Evolutionary conservation across 352 stramenopile species (phyloP), one percentile per base, ranked within the genome.

Genomic region (Pythium pyrilobum): DNA sequence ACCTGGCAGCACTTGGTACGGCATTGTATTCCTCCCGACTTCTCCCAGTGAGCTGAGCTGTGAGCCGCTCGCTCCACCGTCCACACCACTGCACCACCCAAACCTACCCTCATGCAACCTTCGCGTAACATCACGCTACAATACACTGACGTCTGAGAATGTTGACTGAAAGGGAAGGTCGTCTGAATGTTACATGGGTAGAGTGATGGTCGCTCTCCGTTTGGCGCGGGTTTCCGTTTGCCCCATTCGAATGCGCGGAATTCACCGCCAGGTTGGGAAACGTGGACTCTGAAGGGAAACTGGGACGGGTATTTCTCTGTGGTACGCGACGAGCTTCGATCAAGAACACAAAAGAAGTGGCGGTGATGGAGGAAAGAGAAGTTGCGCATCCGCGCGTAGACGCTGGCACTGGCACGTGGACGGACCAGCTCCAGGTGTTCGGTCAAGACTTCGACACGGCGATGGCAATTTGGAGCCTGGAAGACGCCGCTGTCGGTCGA

Each of bases 1-100:
- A 44, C 76, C 82, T 11, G 82, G 80, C 52, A 93, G 56, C 54
- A 91, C 72, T 81, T 93, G 82, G 76, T 90, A 93, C 74, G 82
- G 82, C 82, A 93, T 93, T 16, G 60, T 80, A n/a, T 7, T 51
- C 40, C 29, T 7, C 29, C 18, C 31, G 31, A 34, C 37, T 25
- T 21, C 34, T 50, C 32, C 28, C 38, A 27, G 11, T 23, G 18
- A 39, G 27, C 36, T 54, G 37, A 29, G 29, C 32, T 40, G 40
- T 47, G 29, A 52, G 47, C 55, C 47, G 34, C 56, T 58, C 38
- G 41, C 34, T 44, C 34, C 21, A 46, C 37, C 25, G 33, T 23
- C 47, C 56, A 36, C 29, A 47, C 47, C 43, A 53, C 27, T 43
- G 55, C 46, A 62, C 45, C 54, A 51, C 54, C 53, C 54, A 55